Conservation (phyloP, 345 rosid species). For the Hevea brasiliensis region DNA sequence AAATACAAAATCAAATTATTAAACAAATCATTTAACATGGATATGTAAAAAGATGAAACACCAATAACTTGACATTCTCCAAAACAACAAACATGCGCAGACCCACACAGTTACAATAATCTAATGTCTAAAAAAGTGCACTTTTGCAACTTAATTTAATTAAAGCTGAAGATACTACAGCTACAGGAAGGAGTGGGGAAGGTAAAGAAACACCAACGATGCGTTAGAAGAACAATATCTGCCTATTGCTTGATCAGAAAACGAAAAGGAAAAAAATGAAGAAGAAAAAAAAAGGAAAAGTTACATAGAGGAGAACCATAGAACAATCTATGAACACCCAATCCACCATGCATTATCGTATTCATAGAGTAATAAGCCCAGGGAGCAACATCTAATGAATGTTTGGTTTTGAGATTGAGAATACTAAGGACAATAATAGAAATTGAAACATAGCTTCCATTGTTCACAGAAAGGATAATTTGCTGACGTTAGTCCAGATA, state of each 20-base stretch:
- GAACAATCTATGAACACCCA: background rate
- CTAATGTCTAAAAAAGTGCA: background rate
- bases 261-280: background rate
- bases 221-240: background rate
- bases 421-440: background rate
- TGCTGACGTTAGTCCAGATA: background rate
- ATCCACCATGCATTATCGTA: background rate
- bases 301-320: no score
- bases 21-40: background rate
- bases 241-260: background rate
- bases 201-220: background rate
- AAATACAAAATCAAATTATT: background rate
- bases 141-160: background rate
- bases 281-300: background rate
- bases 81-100: background rate
- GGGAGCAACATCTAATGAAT: background rate
- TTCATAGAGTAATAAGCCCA: background rate
- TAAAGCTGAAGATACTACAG: background rate
- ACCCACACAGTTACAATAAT: background rate
- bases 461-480: background rate
- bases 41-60: background rate
- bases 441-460: background rate
- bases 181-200: background rate
- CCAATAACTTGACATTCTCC: background rate
- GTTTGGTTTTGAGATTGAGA: background rate